A percentile compares a stretch with the other conserved stretches of the same genome.
Conservation (phyloP, 345 rosid species). For the Carallia brachiata region DNA sequence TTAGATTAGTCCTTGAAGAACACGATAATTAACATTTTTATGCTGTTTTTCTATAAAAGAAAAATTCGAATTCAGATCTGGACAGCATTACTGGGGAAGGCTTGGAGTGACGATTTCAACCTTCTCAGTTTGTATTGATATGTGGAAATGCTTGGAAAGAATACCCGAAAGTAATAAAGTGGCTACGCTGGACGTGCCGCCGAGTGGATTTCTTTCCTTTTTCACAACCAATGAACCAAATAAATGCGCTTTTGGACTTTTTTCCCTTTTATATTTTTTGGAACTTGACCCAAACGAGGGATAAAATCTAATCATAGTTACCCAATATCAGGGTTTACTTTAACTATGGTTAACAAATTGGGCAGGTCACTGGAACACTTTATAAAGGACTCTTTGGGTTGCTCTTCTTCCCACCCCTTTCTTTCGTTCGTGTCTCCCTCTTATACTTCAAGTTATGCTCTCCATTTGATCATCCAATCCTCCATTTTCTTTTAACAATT, state of each 20-base stretch:
- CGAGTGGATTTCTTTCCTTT: background rate
- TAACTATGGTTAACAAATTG: slow-evolving; percentile 10
- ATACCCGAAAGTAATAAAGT: no score
- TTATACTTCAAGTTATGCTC: background rate
- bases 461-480: slow-evolving; percentile 8
- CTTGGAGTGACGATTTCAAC: no score
- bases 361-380: background rate
- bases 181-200: background rate
- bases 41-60: no score
- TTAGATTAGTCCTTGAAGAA: no score
- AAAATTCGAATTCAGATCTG: no score
- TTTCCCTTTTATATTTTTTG: background rate
- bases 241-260: background rate
- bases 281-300: slow-evolving; percentile 5
- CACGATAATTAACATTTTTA: no score
- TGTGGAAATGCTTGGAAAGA: no score
- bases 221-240: background rate
- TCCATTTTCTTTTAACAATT: background rate
- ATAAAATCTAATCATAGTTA: slow-evolving; percentile 40
- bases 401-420: background rate
- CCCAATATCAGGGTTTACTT: background rate
- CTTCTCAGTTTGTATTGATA: no score
- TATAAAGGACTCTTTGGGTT: slow-evolving; percentile 6
- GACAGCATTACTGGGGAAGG: no score
- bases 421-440: background rate